Evolutionary conservation across 2,329 filamentous ascomycete genomes (phyloP), one percentile per base, ranked within the genome.

Genomic region (Aaosphaeria pasadenensis): DNA sequence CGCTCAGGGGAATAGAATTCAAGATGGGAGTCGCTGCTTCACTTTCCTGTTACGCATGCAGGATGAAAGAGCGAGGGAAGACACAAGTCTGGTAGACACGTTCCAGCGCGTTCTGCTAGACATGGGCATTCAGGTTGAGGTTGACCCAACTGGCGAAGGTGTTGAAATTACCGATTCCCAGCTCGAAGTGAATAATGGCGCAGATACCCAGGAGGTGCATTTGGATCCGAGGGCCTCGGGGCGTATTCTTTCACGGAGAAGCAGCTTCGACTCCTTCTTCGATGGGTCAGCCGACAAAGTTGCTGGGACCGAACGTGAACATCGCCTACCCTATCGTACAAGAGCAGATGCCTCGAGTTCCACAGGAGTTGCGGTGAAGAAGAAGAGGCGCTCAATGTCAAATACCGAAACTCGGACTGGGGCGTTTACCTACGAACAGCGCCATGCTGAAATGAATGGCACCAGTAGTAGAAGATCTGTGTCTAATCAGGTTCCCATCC

Each of bases 11-110:
- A 86, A 84, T 46, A 75, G 89, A 54, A 80, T 83, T n/a, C 84
- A 88, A 59, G 78, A 87, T 56, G 88, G 91, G 60, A 84, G 85
- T 58, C 83, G 87, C 57, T 86, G 91, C 61, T 84, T 90, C 55
- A 83, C 86, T 53, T 85, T 95, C 59, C 73, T 96, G 47, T 89
- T 94, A 66, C 86, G 86, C 60, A 83, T 96, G 64, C 66, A 65
- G 55, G 58, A 63, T 53, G 51, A 62, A 13, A 47, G 52, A 28
- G 32, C 11, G 11, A 48, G 50, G 5, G 11, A 56, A 39, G 50
- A 62, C 50, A 58, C 63, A 45, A 49, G 51, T 79, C 75, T 95
- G 30, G 77, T 83, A 53, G 82, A 86, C 49, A 87, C 86, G 57
- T 91, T 94, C 59, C 80, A 84, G 66, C 75, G 79, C 48, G 77